phyloP scores from a whole-genome alignment of 352 stramenopile species.

The Globisporangium solare region DNA sequence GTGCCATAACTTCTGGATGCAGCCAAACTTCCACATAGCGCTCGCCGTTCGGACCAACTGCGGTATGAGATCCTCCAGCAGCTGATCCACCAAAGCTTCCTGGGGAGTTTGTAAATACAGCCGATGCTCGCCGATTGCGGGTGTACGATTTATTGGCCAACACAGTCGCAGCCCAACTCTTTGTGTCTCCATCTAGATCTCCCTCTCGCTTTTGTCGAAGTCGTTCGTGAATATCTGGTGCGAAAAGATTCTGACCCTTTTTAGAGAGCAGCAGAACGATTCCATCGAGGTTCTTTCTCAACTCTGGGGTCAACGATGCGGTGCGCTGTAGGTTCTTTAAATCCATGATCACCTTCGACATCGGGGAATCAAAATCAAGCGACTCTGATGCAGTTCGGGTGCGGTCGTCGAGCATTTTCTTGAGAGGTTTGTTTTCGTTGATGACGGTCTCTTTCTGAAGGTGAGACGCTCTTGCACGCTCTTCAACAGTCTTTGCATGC shows the following conservation, averaged over 20 bases:
- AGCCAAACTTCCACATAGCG: slow-evolving; percentile 43
- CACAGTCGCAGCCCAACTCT: slow-evolving; percentile 73
- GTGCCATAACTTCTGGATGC: slow-evolving; percentile 54
- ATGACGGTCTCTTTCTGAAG: slow-evolving; percentile 79
- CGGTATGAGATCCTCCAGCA: slow-evolving; percentile 10
- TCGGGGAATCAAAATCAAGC: slow-evolving; percentile 76
- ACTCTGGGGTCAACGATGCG: slow-evolving; percentile 50
- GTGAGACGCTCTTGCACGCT: slow-evolving; percentile 56
- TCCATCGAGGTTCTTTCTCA: slow-evolving; percentile 67
- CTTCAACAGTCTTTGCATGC: slow-evolving; percentile 66
- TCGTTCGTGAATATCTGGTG: slow-evolving; percentile 76
- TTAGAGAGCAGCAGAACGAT: slow-evolving; percentile 75
- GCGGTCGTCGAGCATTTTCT: slow-evolving; percentile 75
- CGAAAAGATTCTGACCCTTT: slow-evolving; percentile 78
- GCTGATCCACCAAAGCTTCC: slow-evolving; percentile 10
- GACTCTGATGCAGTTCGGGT: slow-evolving; percentile 24
- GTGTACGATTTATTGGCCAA: slow-evolving; percentile 79
- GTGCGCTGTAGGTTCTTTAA: slow-evolving; percentile 67
- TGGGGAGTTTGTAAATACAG: slow-evolving; percentile 28
- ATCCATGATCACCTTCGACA: slow-evolving; percentile 75
- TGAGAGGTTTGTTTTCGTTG: slow-evolving; percentile 82
- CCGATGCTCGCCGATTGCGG: slow-evolving; percentile 51
- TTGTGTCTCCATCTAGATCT: slow-evolving; percentile 71
- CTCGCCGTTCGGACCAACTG: slow-evolving; percentile 14
- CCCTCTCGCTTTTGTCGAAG: slow-evolving; percentile 67